Percentiles rank a stretch among this genome's conserved stretches.
These are phyloP conservation scores for Bonia amplexicaulis DNA, from an alignment of 176 grass and related monocot species.

Conservation along the genomic window DNA sequence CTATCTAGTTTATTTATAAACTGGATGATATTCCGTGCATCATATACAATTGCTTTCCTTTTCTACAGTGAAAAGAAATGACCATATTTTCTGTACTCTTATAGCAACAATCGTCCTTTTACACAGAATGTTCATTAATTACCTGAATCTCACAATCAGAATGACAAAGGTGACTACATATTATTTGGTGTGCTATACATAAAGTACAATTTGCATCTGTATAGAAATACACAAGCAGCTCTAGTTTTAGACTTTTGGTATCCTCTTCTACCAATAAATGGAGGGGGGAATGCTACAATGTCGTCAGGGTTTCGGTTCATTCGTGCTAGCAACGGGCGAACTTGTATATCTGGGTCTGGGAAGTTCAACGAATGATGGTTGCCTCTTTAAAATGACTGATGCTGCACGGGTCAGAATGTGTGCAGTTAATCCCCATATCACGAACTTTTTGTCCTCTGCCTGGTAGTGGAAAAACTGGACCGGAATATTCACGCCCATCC, in stretches of 20 bases:
- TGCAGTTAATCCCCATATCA: constrained; percentile 94
- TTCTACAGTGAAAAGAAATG: no score
- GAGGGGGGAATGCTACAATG: no score
- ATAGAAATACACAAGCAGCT: no score
- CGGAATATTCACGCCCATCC: constrained; percentile 57
- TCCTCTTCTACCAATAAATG: no score
- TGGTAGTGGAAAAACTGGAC: constrained; percentile 73
- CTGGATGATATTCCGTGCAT: no score
- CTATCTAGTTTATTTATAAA: no score
- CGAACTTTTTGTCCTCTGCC: constrained; percentile 44
- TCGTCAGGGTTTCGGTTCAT: neutral
- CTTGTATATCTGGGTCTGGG: constrained; percentile 8
- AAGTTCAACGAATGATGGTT: constrained; percentile 62
- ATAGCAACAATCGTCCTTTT: neutral
- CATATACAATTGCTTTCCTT: no score
- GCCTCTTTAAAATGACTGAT: constrained; percentile 54
- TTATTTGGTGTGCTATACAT: neutral
- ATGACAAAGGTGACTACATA: neutral
- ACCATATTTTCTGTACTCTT: no score
- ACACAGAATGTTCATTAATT: neutral
- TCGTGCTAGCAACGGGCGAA: neutral
- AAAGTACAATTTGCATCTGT: no score
- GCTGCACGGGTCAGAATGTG: constrained; percentile 75
- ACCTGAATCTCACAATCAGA: neutral
- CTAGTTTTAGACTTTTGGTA: no score